Percentiles rank a stretch among this genome's conserved stretches.
Conservation (phyloP, 2,329 filamentous ascomycete species). For the Myriangium duriaei region DNA sequence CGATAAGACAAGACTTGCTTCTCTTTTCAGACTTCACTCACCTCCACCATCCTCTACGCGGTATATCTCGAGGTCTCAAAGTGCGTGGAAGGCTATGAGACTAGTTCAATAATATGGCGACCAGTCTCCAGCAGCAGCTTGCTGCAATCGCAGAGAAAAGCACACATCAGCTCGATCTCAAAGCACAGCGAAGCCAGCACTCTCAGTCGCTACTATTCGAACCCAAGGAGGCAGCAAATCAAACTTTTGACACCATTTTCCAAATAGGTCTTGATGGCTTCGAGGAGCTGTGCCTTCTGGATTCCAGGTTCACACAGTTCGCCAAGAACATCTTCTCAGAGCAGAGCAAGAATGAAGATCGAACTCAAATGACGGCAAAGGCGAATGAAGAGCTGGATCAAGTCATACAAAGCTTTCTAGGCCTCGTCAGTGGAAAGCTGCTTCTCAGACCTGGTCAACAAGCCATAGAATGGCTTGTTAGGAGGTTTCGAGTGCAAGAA, state of each 20-base stretch:
- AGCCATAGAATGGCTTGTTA: slow-evolving; percentile 85
- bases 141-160: slow-evolving; percentile 83
- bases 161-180: slow-evolving; percentile 81
- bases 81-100: too few species aligned
- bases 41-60: too few species aligned
- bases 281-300: slow-evolving; percentile 78
- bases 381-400: slow-evolving; percentile 75
- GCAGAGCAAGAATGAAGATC: slow-evolving; percentile 80
- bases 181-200: slow-evolving; percentile 82
- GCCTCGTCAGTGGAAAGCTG: slow-evolving; percentile 61
- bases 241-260: slow-evolving; percentile 84
- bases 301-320: slow-evolving; percentile 65
- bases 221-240: slow-evolving; percentile 65
- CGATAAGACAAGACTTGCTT: not conserved
- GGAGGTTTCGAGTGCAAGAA: slow-evolving; percentile 87
- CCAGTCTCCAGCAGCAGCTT: slow-evolving; percentile 84
- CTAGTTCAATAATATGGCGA: slow-evolving; percentile 64
- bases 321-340: slow-evolving; percentile 76
- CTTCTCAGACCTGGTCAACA: slow-evolving; percentile 80
- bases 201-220: slow-evolving; percentile 94
- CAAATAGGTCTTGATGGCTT: slow-evolving; percentile 81
- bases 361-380: slow-evolving; percentile 65
- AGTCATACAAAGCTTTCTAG: slow-evolving; percentile 70
- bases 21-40: too few species aligned
- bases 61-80: too few species aligned